Evolutionary conservation across 352 stramenopile species (phyloP).

Genomic region (Globisporangium yorkense): DNA sequence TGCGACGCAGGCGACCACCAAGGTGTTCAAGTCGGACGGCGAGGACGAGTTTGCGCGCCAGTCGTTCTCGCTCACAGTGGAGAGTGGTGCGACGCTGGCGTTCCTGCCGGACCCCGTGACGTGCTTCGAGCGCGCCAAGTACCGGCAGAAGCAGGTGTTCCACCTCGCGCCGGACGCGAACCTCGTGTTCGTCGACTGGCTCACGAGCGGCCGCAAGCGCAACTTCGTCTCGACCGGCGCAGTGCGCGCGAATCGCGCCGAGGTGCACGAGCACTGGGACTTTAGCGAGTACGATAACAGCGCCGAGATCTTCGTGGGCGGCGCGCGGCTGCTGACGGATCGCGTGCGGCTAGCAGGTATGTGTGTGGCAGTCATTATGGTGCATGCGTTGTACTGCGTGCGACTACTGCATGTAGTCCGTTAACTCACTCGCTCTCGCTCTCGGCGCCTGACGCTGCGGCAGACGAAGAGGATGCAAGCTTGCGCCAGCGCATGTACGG

Average conservation of each 20-base stretch:
- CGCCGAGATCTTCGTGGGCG: conserved; percentile 52
- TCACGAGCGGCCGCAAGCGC: conserved; percentile 80
- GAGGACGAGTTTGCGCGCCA: conserved; percentile 43
- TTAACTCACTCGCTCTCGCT: too few relatives aligned
- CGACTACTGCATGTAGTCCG: neutral
- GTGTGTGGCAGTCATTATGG: neutral
- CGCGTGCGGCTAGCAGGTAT: conserved; percentile 59
- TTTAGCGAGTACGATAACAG: conserved; percentile 71
- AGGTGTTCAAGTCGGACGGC: conserved; percentile 74
- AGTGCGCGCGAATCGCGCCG: conserved; percentile 47
- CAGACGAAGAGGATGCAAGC: conserved; percentile 61
- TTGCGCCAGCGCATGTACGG: conserved; percentile 70
- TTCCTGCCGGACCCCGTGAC: conserved; percentile 78
- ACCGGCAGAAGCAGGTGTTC: conserved; percentile 64
- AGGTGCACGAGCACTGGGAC: conserved; percentile 76
- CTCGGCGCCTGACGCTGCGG: conserved; percentile 4
- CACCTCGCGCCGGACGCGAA: conserved; percentile 36
- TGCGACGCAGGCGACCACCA: conserved; percentile 80
- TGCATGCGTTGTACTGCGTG: neutral
- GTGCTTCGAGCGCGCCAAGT: conserved; percentile 71
- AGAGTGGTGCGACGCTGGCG: conserved; percentile 46
- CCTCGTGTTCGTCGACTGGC: conserved; percentile 80
- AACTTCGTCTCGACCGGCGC: conserved; percentile 65
- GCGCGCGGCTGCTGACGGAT: conserved; percentile 50
- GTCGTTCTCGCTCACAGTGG: conserved; percentile 45